These are phyloP conservation scores for Aspergillus nidulans DNA, from an alignment of 495 filamentous ascomycete genomes.

Conservation along the genomic window DNA sequence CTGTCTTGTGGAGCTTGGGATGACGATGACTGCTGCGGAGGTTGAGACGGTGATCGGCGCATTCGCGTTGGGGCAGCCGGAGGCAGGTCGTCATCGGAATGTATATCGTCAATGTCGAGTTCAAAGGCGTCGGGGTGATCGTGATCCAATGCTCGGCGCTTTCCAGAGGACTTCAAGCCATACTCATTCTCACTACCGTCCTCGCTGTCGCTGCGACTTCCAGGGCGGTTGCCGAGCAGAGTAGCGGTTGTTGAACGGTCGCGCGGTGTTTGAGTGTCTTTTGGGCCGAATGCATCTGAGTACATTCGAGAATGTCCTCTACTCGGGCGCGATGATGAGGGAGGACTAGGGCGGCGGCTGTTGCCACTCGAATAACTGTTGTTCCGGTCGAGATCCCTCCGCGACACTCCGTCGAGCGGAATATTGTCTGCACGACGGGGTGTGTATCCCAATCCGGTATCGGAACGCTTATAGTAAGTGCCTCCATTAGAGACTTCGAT, in stretches of 20 bases:
- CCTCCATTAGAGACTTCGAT: constrained; percentile 78
- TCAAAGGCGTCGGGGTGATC: constrained; percentile 51
- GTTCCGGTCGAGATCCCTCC: constrained; percentile 25
- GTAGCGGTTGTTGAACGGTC: constrained; percentile 40
- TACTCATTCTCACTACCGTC: constrained; percentile 50
- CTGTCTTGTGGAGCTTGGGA: constrained; percentile 40
- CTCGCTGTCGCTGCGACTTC: constrained; percentile 46
- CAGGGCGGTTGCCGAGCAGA: constrained; percentile 37
- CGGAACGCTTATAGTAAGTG: constrained; percentile 72
- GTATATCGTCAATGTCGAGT: constrained; percentile 35
- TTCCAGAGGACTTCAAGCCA: constrained; percentile 42
- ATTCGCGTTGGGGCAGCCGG: constrained; percentile 44
- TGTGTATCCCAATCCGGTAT: constrained; percentile 65
- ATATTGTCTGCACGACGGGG: constrained; percentile 59
- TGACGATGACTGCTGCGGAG: constrained; percentile 27
- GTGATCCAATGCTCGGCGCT: constrained; percentile 55
- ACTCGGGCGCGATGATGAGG: constrained; percentile 44
- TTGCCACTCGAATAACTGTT: constrained; percentile 54
- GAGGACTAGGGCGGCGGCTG: constrained; percentile 45
- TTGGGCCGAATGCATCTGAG: constrained; percentile 57
- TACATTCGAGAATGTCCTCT: constrained; percentile 41
- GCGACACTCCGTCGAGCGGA: constrained; percentile 48
- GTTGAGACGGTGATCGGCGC: constrained; percentile 53
- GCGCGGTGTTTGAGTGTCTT: constrained; percentile 34
- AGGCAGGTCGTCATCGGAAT: constrained; percentile 50